Evolutionary conservation across 164 flowering plant genomes (phyloP).

Genomic region (Protea cynaroides): DNA sequence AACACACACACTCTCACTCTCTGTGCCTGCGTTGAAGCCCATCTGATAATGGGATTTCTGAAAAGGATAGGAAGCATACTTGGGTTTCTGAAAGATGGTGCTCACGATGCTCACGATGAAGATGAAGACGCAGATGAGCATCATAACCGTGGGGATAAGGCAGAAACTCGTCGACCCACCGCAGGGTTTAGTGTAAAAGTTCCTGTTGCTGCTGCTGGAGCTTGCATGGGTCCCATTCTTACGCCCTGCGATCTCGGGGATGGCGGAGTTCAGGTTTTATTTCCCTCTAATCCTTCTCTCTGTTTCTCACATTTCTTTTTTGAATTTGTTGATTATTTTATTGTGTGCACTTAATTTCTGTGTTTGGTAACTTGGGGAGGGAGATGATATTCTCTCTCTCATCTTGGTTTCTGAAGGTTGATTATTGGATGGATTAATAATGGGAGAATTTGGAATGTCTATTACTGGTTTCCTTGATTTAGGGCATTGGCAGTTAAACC

Average conservation of each 20-base stretch:
- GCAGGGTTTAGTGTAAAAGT: constrained; percentile 73
- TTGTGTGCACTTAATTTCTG: no score
- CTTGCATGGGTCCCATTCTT: constrained; percentile 45
- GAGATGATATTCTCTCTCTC: no score
- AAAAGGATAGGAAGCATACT: constrained; percentile 44
- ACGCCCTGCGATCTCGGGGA: constrained; percentile 41
- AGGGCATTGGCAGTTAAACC: no score
- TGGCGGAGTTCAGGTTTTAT: constrained; percentile 75
- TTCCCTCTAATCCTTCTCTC: not conserved
- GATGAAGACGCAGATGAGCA: constrained; percentile 8
- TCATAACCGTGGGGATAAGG: constrained; percentile 7
- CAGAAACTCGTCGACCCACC: constrained; percentile 31
- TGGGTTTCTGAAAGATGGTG: constrained; percentile 36
- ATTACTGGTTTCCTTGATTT: no score
- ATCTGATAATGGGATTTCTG: constrained; percentile 36
- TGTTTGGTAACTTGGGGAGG: no score
- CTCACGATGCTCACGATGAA: constrained; percentile 12
- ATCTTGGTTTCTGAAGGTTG: no score
- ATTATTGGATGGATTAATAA: no score
- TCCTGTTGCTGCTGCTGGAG: constrained; percentile 57
- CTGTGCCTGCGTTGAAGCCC: not conserved
- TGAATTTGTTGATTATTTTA: no score
- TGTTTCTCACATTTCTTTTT: no score
- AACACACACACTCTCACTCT: no score
- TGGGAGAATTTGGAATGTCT: no score